Base-by-base conservation (phyloP, 2,329 filamentous ascomycete species). In the Colletotrichum phormii region DNA sequence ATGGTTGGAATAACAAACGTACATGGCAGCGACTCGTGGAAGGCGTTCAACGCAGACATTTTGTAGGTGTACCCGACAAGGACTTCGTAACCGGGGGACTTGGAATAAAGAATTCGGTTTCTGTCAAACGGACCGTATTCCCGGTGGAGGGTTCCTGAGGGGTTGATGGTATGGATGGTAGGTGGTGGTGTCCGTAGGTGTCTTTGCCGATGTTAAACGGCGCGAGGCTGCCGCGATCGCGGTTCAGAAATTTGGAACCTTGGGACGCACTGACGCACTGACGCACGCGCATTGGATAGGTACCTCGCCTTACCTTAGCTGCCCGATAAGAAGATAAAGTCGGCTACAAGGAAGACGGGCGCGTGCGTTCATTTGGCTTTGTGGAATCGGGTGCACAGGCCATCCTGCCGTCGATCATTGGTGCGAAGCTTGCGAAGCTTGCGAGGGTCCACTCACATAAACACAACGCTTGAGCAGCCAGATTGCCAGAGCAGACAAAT, bases 1-100 rank as follows among this genome's bases (percentile, higher is more conserved):
- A 72, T 24, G 33, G 29, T 76, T 42, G 66, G 75, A 69, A 76
- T 74, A 66, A 73, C n/a, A 64, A 49, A 61, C 89, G 76, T 89
- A 95, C 94, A 96, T 61, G 94, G 94, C 26, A 97, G 90, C 26
- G 93, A 94, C 80, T 97, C 94, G 84, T 95, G 92, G 74, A 92
- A 85, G 64, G 83, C 84, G 65, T 76, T 76, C 62, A 82, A 79
- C 53, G 77, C 59, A 31, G 75, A 75, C 78, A 79, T 79, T 61
- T 18, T 77, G 72, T 55, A 7, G n/a, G 31, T 54, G 18, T 24
- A 29, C 3, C 37, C 53, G 33, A 67, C 26, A n/a, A 9, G 31
- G 29, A 31, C 18, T 13, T 9, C n/a, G 13, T 9, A 33, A 35
- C 18, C 18, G 8, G 42, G 1, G 13, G 12, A 37, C n/a, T 12